A percentile compares a stretch with the other conserved stretches of the same genome.
Evolutionary conservation across 768 basidiomycete genomes (phyloP).

Genomic region (Pulveroboletus frians): DNA sequence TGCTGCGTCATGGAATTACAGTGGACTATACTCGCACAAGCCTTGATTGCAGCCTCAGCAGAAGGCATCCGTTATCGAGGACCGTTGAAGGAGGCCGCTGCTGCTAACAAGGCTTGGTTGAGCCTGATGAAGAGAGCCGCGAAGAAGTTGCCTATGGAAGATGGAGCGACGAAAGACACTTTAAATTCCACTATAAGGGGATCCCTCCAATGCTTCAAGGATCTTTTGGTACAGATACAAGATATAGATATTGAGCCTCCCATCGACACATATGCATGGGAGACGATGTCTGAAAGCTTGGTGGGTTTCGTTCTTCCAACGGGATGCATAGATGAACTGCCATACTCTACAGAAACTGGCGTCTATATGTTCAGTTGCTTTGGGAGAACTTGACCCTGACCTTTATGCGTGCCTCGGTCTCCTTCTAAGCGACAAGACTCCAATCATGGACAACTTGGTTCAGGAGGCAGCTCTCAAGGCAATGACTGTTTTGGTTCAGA

Average conservation of each 20-base stretch:
- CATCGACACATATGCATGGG: constrained; percentile 85
- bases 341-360: constrained; percentile 64
- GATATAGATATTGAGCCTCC: constrained; percentile 78
- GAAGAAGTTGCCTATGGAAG: constrained; percentile 34
- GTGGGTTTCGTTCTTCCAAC: constrained; percentile 36
- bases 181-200: constrained; percentile 50
- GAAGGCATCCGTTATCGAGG: constrained; percentile 17
- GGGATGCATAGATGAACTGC: background rate
- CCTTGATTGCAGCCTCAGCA: constrained; percentile 39
- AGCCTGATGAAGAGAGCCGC: constrained; percentile 55
- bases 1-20: constrained; percentile 83
- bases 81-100: constrained; percentile 63
- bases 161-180: constrained; percentile 31
- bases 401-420: constrained; percentile 65
- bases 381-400: constrained; percentile 61
- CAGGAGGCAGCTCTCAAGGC: constrained; percentile 89
- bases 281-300: constrained; percentile 87
- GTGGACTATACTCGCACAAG: constrained; percentile 82
- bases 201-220: constrained; percentile 72
- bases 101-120: constrained; percentile 79
- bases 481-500: constrained; percentile 77
- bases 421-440: constrained; percentile 74
- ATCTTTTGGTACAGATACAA: constrained; percentile 72
- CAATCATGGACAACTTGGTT: constrained; percentile 76
- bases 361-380: constrained; percentile 71